Evolutionary conservation across 176 grass and related monocot species (phyloP), one percentile per base, ranked within the genome.

Genomic region (Oryza coarctata): DNA sequence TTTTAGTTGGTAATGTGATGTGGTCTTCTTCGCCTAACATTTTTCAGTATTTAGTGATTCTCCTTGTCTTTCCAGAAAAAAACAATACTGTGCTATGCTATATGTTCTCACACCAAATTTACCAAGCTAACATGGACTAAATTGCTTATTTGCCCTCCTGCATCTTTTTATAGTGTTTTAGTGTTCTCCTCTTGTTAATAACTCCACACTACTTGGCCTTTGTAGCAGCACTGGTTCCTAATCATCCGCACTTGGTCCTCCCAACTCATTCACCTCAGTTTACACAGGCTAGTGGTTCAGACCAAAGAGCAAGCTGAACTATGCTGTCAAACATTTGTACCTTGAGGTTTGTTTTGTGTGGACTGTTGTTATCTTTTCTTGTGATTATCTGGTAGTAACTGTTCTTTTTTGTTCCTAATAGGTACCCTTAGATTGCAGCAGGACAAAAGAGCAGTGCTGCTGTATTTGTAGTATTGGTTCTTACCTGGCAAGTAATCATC

Each of bases 381-480:
- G n/a, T 74, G 26, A 68, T 3, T 73, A 20, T 40, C 22, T 61
- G 38, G 23, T 38, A 32, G 39, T 66, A 73, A 52, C n/a, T 65
- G 12, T 22, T 49, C 9, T 74, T 76, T 84, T 32, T 58, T 23
- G 17, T 87, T 65, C 50, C 38, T 87, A 29, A 61, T 82, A 93
- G 96, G 87, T 93, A 94, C 84, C 88, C 75, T 89, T 94, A 91
- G 88, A 84, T 92, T 93, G 90, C 92, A 94, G 84, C 95, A 93
- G 90, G 90, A 93, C 86, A 88, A 86, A 89, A 91, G 76, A 93
- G 79, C 85, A 83, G 81, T 93, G 79, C 79, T 94, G 86, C 86
- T 81, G 74, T 82, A 81, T 65, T 80, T 68, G 87, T 74, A 87
- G 79, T 88, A 88, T 61, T 70, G 43, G 80, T 89, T 85, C 90